Evolutionary conservation across 2,329 filamentous ascomycete genomes (phyloP).

Genomic region (Fusarium sp.): DNA sequence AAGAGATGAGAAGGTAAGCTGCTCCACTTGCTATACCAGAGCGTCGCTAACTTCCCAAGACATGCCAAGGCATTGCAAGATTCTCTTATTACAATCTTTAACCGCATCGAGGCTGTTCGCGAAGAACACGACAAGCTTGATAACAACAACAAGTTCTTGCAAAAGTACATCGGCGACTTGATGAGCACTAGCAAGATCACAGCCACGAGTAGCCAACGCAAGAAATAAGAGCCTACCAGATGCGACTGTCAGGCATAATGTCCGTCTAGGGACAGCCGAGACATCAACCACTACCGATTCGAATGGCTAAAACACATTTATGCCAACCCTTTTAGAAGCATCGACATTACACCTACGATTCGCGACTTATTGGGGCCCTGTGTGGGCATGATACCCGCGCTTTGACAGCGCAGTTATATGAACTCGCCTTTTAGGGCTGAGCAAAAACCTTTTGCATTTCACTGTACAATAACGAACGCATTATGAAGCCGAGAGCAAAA

Average conservation of each 20-base stretch:
- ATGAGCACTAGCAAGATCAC: constrained; percentile 88
- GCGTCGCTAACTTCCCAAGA: constrained; percentile 60
- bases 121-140: constrained; percentile 97
- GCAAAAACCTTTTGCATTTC: constrained; percentile 34
- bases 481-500: constrained; percentile 44
- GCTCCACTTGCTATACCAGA: constrained; percentile 12
- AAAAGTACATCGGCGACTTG: constrained; percentile 97
- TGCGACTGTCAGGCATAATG: background rate
- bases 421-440: constrained; percentile 25
- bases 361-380: constrained; percentile 44
- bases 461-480: constrained; percentile 51
- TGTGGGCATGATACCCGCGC: constrained; percentile 52
- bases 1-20: constrained; percentile 70
- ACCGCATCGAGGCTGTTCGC: constrained; percentile 93
- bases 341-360: constrained; percentile 37
- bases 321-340: constrained; percentile 31
- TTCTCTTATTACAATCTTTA: constrained; percentile 88
- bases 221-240: constrained; percentile 60
- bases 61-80: constrained; percentile 91
- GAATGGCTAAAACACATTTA: constrained; percentile 19
- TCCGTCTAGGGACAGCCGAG: background rate
- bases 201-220: constrained; percentile 64
- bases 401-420: constrained; percentile 42
- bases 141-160: constrained; percentile 95
- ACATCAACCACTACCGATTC: constrained; percentile 17